phyloP scores from a whole-genome alignment of 306 rosid species.

The Medicago truncatula region MtrunA17r5.0-ANR NC_053049.1:11364501-11365000 shows the following conservation, averaged over 20 bases:
- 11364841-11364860: slow-evolving; percentile 90
- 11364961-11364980: slow-evolving; percentile 79
- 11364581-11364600: slow-evolving; percentile 76
- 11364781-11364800: slow-evolving; percentile 82
- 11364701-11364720: slow-evolving; percentile 68
- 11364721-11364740: slow-evolving; percentile 72
- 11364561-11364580: slow-evolving; percentile 83
- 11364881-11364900: slow-evolving; percentile 65
- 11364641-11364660: slow-evolving; percentile 67
- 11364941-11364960: slow-evolving; percentile 54
- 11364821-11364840: slow-evolving; percentile 90
- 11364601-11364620: slow-evolving; percentile 90
- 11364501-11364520: slow-evolving; percentile 59
- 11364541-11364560: slow-evolving; percentile 86
- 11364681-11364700: slow-evolving; percentile 79
- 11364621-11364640: slow-evolving; percentile 88
- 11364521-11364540: slow-evolving; percentile 78
- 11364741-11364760: slow-evolving; percentile 88
- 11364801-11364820: slow-evolving; percentile 96
- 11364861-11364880: slow-evolving; percentile 63
- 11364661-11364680: slow-evolving; percentile 74
- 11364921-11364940: slow-evolving; percentile 73
- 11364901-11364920: slow-evolving; percentile 64
- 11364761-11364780: slow-evolving; percentile 72
- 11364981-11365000: slow-evolving; percentile 77